Conservation (phyloP, 163 green algal genomes). For the Trebouxia gelatinosa region DNA sequence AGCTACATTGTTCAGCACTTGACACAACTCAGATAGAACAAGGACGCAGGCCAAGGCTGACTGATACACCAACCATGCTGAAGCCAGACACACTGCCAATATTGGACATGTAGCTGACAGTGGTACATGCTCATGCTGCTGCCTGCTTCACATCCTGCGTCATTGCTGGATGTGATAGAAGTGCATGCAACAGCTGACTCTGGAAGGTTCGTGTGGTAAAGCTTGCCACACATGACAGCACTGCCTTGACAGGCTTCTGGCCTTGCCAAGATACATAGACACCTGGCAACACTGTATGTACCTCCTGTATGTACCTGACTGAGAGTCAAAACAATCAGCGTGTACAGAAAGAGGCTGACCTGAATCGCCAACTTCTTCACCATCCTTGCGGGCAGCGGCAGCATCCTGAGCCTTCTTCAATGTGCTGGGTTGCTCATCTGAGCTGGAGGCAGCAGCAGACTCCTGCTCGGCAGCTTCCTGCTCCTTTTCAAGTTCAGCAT, state of each 20-base stretch:
- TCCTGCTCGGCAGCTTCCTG: conserved; percentile 17
- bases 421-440: conserved; percentile 21
- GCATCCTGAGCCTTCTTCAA: conserved; percentile 53
- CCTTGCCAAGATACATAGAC: too few relatives aligned
- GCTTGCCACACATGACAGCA: neutral
- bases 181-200: neutral
- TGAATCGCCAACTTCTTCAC: conserved; percentile 34
- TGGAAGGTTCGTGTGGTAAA: neutral
- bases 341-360: neutral
- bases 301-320: neutral
- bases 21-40: neutral
- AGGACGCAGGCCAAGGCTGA: neutral
- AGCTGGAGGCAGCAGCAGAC: neutral
- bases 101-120: too few relatives aligned
- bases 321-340: neutral
- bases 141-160: too few relatives aligned
- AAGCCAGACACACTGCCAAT: too few relatives aligned
- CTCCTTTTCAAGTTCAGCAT: neutral
- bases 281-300: neutral
- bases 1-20: neutral
- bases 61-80: neutral
- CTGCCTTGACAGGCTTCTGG: neutral
- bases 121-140: too few relatives aligned
- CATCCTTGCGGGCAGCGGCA: conserved; percentile 27
- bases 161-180: neutral